phyloP scores from a whole-genome alignment of 2,329 filamentous ascomycete genomes.

The Ophidiomyces ophidiicola region DNA sequence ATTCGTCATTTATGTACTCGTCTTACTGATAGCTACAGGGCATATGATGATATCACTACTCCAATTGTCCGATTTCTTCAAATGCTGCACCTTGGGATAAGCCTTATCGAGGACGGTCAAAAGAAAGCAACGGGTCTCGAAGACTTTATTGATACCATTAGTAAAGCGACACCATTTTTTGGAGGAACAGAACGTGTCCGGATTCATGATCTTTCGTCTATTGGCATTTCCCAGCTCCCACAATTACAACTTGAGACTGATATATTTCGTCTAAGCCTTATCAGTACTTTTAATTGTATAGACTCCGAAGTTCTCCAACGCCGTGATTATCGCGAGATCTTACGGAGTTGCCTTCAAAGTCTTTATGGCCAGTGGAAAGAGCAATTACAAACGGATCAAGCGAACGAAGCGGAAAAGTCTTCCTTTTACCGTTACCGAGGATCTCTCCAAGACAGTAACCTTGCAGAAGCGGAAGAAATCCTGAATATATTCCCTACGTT shows the following conservation, averaged over 20 bases:
- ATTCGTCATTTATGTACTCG: slow-evolving; percentile 59
- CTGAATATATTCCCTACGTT: slow-evolving; percentile 71
- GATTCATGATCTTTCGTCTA: not conserved
- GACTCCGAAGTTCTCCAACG: slow-evolving; percentile 29
- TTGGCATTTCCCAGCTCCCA: not conserved
- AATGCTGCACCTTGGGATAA: slow-evolving; percentile 64
- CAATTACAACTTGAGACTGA: slow-evolving; percentile 22
- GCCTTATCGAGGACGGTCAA: slow-evolving; percentile 39
- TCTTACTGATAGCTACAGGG: slow-evolving; percentile 56
- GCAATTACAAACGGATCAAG: slow-evolving; percentile 63
- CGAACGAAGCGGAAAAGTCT: slow-evolving; percentile 57
- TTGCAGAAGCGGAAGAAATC: slow-evolving; percentile 61
- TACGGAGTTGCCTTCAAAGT: slow-evolving; percentile 56
- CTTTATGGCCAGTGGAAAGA: slow-evolving; percentile 73
- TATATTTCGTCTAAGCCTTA: slow-evolving; percentile 29
- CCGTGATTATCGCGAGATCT: slow-evolving; percentile 37
- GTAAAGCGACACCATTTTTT: slow-evolving; percentile 30
- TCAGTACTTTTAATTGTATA: slow-evolving; percentile 25
- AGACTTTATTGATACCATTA: slow-evolving; percentile 22
- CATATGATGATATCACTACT: slow-evolving; percentile 73
- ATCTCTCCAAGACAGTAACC: slow-evolving; percentile 62
- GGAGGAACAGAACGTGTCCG: slow-evolving; percentile 18
- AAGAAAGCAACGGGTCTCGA: slow-evolving; percentile 14
- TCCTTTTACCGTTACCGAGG: slow-evolving; percentile 78
- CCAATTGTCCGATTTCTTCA: slow-evolving; percentile 69